Conservation (phyloP, 345 rosid genomes). For the Isatis tinctoria region DNA sequence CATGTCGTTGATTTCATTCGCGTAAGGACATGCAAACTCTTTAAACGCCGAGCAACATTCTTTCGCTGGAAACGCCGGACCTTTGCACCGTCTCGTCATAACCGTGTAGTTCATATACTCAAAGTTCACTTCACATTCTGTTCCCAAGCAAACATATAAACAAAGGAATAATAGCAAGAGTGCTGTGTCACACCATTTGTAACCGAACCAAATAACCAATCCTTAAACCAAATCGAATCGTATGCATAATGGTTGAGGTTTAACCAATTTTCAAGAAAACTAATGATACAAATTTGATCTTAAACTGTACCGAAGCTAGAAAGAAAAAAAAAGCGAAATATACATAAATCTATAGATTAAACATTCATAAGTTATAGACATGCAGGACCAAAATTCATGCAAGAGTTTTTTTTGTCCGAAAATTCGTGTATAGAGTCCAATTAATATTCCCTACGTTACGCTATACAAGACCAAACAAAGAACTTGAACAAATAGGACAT, state of each 20-base stretch:
- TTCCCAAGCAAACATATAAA: not conserved
- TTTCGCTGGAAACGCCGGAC: constrained; percentile 46
- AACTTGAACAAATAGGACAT: not conserved
- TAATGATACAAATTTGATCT: no score
- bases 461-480: not conserved
- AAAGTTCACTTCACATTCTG: constrained; percentile 64
- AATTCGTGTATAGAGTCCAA: no score
- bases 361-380: not conserved
- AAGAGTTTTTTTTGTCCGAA: no score
- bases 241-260: not conserved
- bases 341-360: not conserved
- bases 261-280: not conserved
- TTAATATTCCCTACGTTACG: not conserved
- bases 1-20: constrained; percentile 42
- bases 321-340: no score
- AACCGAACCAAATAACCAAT: not conserved
- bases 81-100: constrained; percentile 56
- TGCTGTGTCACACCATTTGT: not conserved
- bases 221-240: not conserved
- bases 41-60: constrained; percentile 53
- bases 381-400: not conserved
- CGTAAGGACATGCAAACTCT: constrained; percentile 68
- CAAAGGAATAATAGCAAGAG: not conserved
- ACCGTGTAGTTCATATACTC: constrained; percentile 54
- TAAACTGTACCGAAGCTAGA: no score